These are phyloP conservation scores for Aquilaria sinensis DNA, from an alignment of 345 rosid species.

Conservation along the genomic window DNA sequence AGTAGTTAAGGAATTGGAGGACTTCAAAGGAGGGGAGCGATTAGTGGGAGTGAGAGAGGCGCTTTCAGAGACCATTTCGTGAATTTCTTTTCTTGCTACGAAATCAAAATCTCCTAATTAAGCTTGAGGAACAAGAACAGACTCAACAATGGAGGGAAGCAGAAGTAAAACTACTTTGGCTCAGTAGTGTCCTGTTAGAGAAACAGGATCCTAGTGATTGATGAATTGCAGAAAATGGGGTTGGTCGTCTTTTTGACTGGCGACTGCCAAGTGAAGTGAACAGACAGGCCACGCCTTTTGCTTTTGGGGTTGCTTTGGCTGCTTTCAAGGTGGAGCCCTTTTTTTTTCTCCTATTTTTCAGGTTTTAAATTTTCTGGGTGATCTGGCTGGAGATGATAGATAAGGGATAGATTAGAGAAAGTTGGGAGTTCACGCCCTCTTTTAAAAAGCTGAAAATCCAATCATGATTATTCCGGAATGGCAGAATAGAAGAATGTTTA, in stretches of 20 bases:
- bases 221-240: constrained; percentile 7
- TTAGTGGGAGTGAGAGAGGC: constrained; percentile 19
- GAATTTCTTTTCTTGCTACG: background rate
- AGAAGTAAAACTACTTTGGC: background rate
- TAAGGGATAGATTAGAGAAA: too few relatives aligned
- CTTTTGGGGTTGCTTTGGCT: background rate
- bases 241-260: too few relatives aligned
- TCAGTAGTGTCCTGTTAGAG: background rate
- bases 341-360: background rate
- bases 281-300: constrained; percentile 5
- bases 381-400: too few relatives aligned
- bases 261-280: background rate
- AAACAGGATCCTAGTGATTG: constrained; percentile 1
- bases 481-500: too few relatives aligned
- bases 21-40: constrained; percentile 31
- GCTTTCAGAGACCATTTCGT: constrained; percentile 23
- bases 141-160: background rate
- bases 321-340: background rate
- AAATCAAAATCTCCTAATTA: background rate
- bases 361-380: too few relatives aligned
- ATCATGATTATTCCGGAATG: too few relatives aligned
- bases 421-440: too few relatives aligned
- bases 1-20: constrained; percentile 43
- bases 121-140: background rate
- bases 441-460: too few relatives aligned